Base-by-base conservation (phyloP, 169 alveolate genomes). In the Eimeria tenella region DNA sequence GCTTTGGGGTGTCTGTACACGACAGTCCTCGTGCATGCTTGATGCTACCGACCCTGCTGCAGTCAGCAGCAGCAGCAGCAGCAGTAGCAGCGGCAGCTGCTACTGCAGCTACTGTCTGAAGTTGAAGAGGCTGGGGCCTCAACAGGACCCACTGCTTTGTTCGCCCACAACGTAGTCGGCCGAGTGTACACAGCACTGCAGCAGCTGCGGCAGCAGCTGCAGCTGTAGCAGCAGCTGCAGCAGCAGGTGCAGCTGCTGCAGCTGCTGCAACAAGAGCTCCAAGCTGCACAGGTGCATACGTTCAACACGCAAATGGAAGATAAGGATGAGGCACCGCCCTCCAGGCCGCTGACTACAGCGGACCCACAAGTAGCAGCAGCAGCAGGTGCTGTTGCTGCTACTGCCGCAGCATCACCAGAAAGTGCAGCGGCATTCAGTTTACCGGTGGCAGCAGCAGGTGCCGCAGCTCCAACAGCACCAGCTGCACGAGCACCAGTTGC, bases 291-390 rank as follows among this genome's bases (percentile, higher is more conserved):
- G 2, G 42, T 70, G 79, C 79, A 9, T 17, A 42, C 15, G 7
- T 11, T 42, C 52, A n/a, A 13, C 21, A n/a, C 42, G 19, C 21
- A 70, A 70, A 70, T 70, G 79, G 31, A 9, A 17, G 42, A 15
- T 0, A 5, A 70, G 52, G 42, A n/a, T 23, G 79, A 23, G 79
- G 79, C 53, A 19, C 79, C 79, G 53, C 49, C 25, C 11, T 21
- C 15, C 21, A 52, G 79, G 79, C 79, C 79, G n/a, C 15, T 15
- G 3, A 49, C 7, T 17, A 53, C 84, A 74, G 84, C 84, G 42
- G 84, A 53, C 23, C 60, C 84, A 74, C 17, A 53, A 74, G 84
- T 17, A 7, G 84, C 84, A 15, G 84, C 84, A 74, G 62, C 84
- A 49, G 21, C 60, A 15, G 19, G 7, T 13, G 62, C 84, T 25